A percentile compares a stretch with the other conserved stretches of the same genome.
phyloP scores from a whole-genome alignment of 2,329 filamentous ascomycete species.

The Neopestalotiopsis rosae region DNA sequence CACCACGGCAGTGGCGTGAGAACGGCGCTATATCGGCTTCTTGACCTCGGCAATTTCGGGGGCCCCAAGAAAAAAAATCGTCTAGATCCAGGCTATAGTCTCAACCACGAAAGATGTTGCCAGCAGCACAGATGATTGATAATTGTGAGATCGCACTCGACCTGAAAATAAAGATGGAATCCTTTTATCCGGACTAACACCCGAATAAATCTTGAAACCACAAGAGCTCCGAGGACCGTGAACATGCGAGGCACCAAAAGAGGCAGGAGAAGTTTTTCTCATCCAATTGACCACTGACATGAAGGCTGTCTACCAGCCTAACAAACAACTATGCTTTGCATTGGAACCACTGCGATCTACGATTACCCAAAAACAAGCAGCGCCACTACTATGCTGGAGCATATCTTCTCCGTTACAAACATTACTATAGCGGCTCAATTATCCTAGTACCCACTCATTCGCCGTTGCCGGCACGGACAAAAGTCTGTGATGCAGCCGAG shows the following conservation, averaged over 20 bases:
- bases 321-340: too few relatives aligned
- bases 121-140: background rate
- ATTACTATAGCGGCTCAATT: background rate
- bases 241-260: too few relatives aligned
- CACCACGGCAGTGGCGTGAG: background rate
- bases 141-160: background rate
- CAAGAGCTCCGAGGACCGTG: too few relatives aligned
- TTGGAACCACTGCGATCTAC: too few relatives aligned
- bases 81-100: background rate
- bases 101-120: background rate
- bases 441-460: background rate
- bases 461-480: background rate
- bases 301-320: too few relatives aligned
- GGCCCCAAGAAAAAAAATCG: background rate
- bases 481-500: background rate
- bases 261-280: too few relatives aligned
- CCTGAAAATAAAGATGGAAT: too few relatives aligned
- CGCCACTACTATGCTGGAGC: background rate
- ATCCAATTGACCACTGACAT: too few relatives aligned
- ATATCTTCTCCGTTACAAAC: background rate
- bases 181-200: too few relatives aligned
- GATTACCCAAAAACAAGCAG: too few relatives aligned
- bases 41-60: background rate
- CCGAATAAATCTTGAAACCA: too few relatives aligned
- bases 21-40: background rate